These are phyloP conservation scores for Linaria vulgaris DNA, from an alignment of 257 asterid species.

Conservation along the genomic window DNA sequence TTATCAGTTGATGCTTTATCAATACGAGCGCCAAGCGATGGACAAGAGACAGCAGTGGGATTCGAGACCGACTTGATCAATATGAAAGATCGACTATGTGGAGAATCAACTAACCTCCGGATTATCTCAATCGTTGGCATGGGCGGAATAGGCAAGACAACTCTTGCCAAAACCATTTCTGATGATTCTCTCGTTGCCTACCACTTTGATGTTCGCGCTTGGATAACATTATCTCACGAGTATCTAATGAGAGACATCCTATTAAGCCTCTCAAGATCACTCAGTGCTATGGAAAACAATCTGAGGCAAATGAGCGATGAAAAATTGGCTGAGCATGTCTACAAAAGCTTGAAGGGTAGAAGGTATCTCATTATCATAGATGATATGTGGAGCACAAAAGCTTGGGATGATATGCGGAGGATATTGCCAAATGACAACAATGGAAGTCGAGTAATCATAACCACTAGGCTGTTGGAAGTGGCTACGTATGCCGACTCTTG, in stretches of 20 bases:
- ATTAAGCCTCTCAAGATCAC: not conserved
- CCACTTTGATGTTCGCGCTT: not conserved
- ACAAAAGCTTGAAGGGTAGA: not conserved
- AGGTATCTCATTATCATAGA: not conserved
- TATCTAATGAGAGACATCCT: not conserved
- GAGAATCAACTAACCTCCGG: not conserved
- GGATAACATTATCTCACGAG: constrained; percentile 8
- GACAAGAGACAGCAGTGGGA: too few species aligned
- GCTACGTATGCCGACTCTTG: not conserved
- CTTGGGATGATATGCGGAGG: not conserved
- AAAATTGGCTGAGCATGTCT: not conserved
- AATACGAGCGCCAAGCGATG: too few species aligned
- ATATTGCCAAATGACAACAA: not conserved
- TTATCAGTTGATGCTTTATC: too few species aligned
- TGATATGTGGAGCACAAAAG: constrained; percentile 1
- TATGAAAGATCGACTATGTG: too few species aligned
- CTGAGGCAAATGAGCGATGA: not conserved
- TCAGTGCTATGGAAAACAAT: not conserved
- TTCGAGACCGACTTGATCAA: too few species aligned
- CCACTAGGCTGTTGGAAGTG: not conserved
- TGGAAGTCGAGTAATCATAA: not conserved
- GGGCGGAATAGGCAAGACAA: constrained; percentile 13
- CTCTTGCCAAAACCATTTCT: not conserved
- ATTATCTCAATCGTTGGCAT: not conserved
- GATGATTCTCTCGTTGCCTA: not conserved